Conservation (phyloP, 192 early-diverging fungal genomes). For the Mortierella claussenii region DNA sequence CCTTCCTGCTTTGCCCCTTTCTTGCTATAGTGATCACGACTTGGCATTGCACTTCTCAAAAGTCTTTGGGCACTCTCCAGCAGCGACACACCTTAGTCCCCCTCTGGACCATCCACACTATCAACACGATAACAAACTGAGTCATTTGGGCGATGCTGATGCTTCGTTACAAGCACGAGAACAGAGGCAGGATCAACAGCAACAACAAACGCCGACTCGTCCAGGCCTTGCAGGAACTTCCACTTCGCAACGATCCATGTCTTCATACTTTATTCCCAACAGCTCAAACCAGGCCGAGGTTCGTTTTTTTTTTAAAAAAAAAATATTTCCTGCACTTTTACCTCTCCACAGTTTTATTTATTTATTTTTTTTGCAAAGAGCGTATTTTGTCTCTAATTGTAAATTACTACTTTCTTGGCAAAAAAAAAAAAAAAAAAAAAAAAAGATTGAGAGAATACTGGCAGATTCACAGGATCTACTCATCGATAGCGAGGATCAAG, state of each 20-base stretch:
- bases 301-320: background rate
- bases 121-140: background rate
- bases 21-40: constrained; percentile 31
- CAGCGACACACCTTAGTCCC: constrained; percentile 31
- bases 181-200: constrained; percentile 1
- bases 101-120: background rate
- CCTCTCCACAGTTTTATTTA: background rate
- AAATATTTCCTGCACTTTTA: background rate
- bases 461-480: constrained; percentile 40
- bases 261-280: constrained; percentile 31
- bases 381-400: too few species aligned
- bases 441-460: constrained; percentile 43
- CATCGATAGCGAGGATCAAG: constrained; percentile 12
- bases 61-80: constrained; percentile 47
- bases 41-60: constrained; percentile 45
- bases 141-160: background rate
- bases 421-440: too few species aligned
- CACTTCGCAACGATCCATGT: constrained; percentile 4
- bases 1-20: background rate
- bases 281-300: constrained; percentile 42
- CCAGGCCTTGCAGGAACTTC: background rate
- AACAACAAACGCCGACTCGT: too few species aligned
- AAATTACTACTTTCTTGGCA: background rate
- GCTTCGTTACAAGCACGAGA: background rate
- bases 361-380: constrained; percentile 3